These are phyloP conservation scores for Vanrija humicola DNA, from an alignment of 1,284 basidiomycete species.

Conservation along the genomic window DNA sequence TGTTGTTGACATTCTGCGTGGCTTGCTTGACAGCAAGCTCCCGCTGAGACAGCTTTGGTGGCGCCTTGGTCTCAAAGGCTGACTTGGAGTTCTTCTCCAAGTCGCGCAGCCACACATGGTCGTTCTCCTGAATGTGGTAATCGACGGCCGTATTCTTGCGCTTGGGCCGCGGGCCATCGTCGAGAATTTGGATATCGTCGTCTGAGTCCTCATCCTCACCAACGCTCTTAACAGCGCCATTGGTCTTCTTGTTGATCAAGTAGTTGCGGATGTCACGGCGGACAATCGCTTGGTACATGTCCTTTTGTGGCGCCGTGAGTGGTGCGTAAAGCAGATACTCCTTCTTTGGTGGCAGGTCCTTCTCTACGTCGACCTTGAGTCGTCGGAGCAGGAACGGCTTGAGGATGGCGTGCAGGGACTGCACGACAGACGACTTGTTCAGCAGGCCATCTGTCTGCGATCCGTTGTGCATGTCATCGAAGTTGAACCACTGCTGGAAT, in stretches of 20 bases:
- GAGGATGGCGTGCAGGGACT: slow-evolving; percentile 81
- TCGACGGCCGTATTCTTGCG: slow-evolving; percentile 24
- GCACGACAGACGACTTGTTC: slow-evolving; percentile 60
- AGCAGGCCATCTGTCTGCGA: slow-evolving; percentile 52
- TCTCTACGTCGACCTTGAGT: slow-evolving; percentile 86
- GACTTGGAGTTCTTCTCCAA: slow-evolving; percentile 52
- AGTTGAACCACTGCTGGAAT: slow-evolving; percentile 80
- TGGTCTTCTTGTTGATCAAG: slow-evolving; percentile 56
- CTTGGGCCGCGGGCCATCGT: slow-evolving; percentile 19
- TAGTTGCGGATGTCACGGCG: slow-evolving; percentile 63
- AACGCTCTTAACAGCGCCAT: background rate
- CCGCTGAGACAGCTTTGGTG: background rate
- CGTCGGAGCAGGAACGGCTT: slow-evolving; percentile 93
- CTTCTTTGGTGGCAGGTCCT: slow-evolving; percentile 74
- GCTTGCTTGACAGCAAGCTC: background rate
- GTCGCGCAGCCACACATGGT: slow-evolving; percentile 65
- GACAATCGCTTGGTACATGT: slow-evolving; percentile 76
- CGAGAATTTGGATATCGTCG: slow-evolving; percentile 8
- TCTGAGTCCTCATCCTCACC: slow-evolving; percentile 3
- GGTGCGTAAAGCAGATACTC: slow-evolving; percentile 94
- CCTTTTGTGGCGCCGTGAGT: slow-evolving; percentile 72
- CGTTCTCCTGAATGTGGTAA: slow-evolving; percentile 59
- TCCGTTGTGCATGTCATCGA: slow-evolving; percentile 37
- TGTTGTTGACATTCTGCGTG: slow-evolving; percentile 71
- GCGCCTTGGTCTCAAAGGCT: slow-evolving; percentile 27